Base-by-base conservation (phyloP, 2,329 filamentous ascomycete species). In the Aspergillus sp. region DNA sequence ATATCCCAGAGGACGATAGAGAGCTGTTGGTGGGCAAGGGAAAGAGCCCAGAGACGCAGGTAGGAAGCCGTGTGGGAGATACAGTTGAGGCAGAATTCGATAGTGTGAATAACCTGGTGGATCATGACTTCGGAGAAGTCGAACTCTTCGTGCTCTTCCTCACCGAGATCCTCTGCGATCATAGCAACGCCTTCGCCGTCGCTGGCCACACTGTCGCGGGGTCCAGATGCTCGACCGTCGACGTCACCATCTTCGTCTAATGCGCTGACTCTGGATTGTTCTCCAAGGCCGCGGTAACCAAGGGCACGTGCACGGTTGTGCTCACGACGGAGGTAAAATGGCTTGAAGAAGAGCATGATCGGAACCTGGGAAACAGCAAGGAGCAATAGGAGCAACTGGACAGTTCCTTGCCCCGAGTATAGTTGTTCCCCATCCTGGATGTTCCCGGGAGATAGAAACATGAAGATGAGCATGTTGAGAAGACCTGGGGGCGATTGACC, bases 401-500 rank as follows among this genome's bases (percentile, higher is more conserved):
- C 83, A 2, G 73, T 73, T 14, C 81, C 84, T 75, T 99, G 95
- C 43, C 90, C 90, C 21, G 80, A 73, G 73, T 96, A 99, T 5
- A 99, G 82, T 51, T 83, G 83, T 60, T 91, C 35, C 35, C 35
- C 35, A n/a, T 37, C 85, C 27, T 75, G 70, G 24, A 89, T 78
- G 0, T 76, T 90, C 52, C 92, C 92, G 3, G 95, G 95, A 63
- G 88, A 86, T 66, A 99, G 79, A 81, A 99, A 99, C 96, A 99
- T 99, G 84, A 97, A 97, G 70, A 99, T 99, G 70, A 99, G 82
- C 93, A 98, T 98, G 84, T 99, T 99, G 62, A 99, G 80, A 59
- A 99, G 82, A 69, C 92, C 91, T 2, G 96, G 95, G 1, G 96
- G 91, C 61, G 85, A 83, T 65, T 83, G 73, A 41, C 82, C 86